phyloP scores from a whole-genome alignment of 2,329 filamentous ascomycete genomes.

The Epichloe gansuensis region DNA sequence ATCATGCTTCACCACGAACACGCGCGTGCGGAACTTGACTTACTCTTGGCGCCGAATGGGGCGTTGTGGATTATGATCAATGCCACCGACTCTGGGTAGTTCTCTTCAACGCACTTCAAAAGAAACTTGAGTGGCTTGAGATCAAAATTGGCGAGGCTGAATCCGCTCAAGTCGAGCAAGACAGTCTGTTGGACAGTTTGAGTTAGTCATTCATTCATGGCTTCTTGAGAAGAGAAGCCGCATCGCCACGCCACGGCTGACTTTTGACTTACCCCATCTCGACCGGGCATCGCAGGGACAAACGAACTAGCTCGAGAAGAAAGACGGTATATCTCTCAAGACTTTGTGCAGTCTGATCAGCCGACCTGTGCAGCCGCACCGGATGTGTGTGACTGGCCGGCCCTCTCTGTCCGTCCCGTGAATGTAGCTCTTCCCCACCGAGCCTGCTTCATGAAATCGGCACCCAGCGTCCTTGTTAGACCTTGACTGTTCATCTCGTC shows the following conservation, averaged over 20 bases:
- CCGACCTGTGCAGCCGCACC: constrained; percentile 65
- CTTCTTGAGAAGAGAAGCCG: no score
- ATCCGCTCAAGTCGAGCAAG: constrained; percentile 30
- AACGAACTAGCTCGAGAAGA: constrained; percentile 75
- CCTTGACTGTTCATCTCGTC: constrained; percentile 42
- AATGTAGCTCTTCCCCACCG: constrained; percentile 74
- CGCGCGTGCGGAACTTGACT: constrained; percentile 16
- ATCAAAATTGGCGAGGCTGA: no score
- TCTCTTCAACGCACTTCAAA: constrained; percentile 46
- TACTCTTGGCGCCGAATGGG: constrained; percentile 81
- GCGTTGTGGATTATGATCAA: constrained; percentile 80
- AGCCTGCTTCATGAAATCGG: constrained; percentile 71
- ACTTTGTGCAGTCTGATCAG: constrained; percentile 63
- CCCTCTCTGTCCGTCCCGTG: constrained; percentile 71
- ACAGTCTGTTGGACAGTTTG: constrained; percentile 12
- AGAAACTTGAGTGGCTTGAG: no score
- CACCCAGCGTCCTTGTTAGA: constrained; percentile 47
- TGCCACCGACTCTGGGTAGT: constrained; percentile 81
- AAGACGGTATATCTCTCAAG: constrained; percentile 78
- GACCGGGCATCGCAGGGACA: constrained; percentile 60
- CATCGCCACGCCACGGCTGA: no score
- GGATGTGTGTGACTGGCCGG: constrained; percentile 68
- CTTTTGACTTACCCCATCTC: constrained; percentile 60
- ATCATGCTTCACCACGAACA: no score
- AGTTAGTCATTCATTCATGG: not conserved